A percentile compares a stretch with the other conserved stretches of the same genome.
Conservation (phyloP, 2,329 filamentous ascomycete species). For the Aureobasidium uvarum region DNA sequence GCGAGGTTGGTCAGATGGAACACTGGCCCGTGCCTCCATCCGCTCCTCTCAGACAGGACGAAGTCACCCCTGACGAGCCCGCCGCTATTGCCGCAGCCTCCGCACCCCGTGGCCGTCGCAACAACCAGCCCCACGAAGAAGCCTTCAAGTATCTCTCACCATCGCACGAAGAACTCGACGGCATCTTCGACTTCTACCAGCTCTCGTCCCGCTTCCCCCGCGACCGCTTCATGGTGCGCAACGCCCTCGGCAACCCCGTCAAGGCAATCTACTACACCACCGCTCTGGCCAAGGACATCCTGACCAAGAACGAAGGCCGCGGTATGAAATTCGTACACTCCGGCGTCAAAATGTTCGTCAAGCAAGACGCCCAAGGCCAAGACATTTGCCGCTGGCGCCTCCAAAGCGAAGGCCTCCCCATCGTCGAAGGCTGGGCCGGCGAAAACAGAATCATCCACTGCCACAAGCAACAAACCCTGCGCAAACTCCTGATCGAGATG, state of each 20-base stretch:
- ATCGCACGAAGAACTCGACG: conserved; percentile 70
- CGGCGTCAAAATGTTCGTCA: conserved; percentile 98
- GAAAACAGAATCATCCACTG: conserved; percentile 72
- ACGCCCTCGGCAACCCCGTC: conserved; percentile 79
- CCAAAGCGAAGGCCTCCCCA: conserved; percentile 88
- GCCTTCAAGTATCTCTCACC: conserved; percentile 86
- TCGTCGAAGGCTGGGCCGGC: conserved; percentile 87
- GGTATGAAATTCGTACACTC: conserved; percentile 96
- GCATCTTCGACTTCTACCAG: conserved; percentile 81
- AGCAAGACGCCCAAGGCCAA: conserved; percentile 84
- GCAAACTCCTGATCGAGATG: conserved; percentile 86
- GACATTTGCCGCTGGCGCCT: conserved; percentile 93
- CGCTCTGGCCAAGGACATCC: conserved; percentile 76
- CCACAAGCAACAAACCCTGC: conserved; percentile 74
- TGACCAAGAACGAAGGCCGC: conserved; percentile 81
- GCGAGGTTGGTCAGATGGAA: conserved; percentile 31
- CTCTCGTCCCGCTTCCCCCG: conserved; percentile 80
- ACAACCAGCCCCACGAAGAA: conserved; percentile 67
- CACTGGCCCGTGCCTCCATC: conserved; percentile 32
- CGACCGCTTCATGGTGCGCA: conserved; percentile 94
- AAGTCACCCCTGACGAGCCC: conserved; percentile 29
- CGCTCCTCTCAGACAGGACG: conserved; percentile 25
- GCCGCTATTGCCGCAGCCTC: conserved; percentile 28
- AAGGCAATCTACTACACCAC: conserved; percentile 98
- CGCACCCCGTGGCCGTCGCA: conserved; percentile 31